Conservation (phyloP, 345 rosid genomes). For the rapeseed (Brassica napus) region DNA sequence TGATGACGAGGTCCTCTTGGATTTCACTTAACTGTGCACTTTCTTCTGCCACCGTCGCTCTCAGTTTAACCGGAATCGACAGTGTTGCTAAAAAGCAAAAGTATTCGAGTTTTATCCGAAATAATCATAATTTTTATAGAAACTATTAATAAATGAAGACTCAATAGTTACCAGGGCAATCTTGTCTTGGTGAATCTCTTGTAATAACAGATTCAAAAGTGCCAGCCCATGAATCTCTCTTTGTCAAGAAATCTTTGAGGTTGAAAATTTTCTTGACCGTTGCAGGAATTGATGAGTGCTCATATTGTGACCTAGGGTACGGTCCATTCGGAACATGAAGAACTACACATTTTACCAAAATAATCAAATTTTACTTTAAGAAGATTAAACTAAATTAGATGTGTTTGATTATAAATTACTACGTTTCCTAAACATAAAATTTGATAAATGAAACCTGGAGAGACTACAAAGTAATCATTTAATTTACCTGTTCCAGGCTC, state of each 20-base stretch:
- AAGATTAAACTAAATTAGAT: background rate
- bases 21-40: conserved; percentile 58
- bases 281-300: conserved; percentile 63
- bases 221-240: conserved; percentile 65
- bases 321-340: conserved; percentile 55
- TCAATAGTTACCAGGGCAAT: conserved; percentile 47
- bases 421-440: background rate
- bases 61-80: conserved; percentile 47
- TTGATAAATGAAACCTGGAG: background rate
- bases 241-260: conserved; percentile 49
- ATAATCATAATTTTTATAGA: background rate
- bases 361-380: background rate
- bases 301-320: conserved; percentile 49
- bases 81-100: conserved; percentile 43
- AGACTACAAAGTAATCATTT: background rate
- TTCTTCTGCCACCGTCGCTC: conserved; percentile 48
- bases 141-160: background rate
- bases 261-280: conserved; percentile 57
- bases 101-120: background rate
- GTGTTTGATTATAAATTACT: background rate
- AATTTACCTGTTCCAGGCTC: conserved; percentile 50
- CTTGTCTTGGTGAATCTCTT: conserved; percentile 48
- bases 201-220: conserved; percentile 51
- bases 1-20: conserved; percentile 63
- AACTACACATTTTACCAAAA: conserved; percentile 39